A percentile compares a stretch with the other conserved stretches of the same genome.
Conservation (phyloP, 1,284 basidiomycete genomes). For the Melampsora americana region DNA sequence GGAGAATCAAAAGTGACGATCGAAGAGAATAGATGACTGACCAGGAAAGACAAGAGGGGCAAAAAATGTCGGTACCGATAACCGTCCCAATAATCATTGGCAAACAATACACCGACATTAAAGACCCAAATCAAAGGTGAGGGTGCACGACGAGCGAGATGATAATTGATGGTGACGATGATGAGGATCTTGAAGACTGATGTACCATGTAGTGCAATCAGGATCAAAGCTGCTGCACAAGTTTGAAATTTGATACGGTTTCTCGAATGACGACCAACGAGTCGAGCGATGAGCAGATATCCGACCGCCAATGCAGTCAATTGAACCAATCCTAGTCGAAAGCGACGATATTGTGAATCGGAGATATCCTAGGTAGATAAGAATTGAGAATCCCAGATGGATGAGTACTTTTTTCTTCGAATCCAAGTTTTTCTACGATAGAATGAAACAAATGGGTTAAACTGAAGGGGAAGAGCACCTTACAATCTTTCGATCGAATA, state of each 20-base stretch:
- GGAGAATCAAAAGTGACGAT: not conserved
- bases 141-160: conserved; percentile 59
- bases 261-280: conserved; percentile 47
- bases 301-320: conserved; percentile 50
- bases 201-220: conserved; percentile 79
- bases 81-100: conserved; percentile 73
- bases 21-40: conserved; percentile 52
- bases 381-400: not conserved
- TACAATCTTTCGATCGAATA: conserved; percentile 57
- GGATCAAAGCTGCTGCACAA: conserved; percentile 65
- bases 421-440: not conserved
- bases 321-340: conserved; percentile 53
- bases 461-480: conserved; percentile 45
- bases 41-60: conserved; percentile 61
- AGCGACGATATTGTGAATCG: conserved; percentile 56
- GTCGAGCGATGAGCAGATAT: conserved; percentile 48
- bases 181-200: conserved; percentile 73
- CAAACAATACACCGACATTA: conserved; percentile 71
- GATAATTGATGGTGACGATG: conserved; percentile 71
- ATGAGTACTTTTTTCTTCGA: not conserved
- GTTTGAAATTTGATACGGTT: conserved; percentile 54
- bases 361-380: conserved; percentile 53
- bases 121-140: conserved; percentile 67
- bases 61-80: conserved; percentile 67
- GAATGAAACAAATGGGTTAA: not conserved